phyloP scores from a whole-genome alignment of 495 filamentous ascomycete genomes.

The Neurospora sp. region DNA sequence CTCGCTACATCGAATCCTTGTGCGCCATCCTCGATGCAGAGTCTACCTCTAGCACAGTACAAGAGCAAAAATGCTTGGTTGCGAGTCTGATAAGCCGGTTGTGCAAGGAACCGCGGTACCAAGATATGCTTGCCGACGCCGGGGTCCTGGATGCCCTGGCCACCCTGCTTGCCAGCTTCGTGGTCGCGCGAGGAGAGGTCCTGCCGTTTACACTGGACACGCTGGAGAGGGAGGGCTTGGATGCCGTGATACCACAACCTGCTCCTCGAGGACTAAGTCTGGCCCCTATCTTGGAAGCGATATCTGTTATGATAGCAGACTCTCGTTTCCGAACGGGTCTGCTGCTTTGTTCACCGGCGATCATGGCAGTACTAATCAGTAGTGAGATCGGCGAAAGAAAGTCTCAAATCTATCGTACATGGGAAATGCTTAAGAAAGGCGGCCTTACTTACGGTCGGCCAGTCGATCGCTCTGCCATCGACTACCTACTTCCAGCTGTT shows the following conservation, averaged over 20 bases:
- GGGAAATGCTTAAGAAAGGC: conserved; percentile 26
- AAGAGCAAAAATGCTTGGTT: conserved; percentile 55
- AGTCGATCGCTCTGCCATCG: conserved; percentile 41
- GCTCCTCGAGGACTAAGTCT: conserved; percentile 52
- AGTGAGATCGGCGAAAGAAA: conserved; percentile 19
- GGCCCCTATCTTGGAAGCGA: conserved; percentile 66
- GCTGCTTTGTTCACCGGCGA: conserved; percentile 67
- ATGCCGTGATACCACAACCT: conserved; percentile 40
- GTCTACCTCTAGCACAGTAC: conserved; percentile 35
- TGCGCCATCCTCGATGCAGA: conserved; percentile 54
- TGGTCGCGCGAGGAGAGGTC: conserved; percentile 55
- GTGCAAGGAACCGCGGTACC: conserved; percentile 59
- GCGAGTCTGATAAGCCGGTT: conserved; percentile 54
- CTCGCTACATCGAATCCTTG: conserved; percentile 47
- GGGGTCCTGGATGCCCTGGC: conserved; percentile 76
- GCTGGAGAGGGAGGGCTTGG: conserved; percentile 32
- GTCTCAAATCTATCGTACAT: conserved; percentile 10
- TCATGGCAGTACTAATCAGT: conserved; percentile 59
- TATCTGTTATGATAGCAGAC: conserved; percentile 65
- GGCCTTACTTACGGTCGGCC: conserved; percentile 11
- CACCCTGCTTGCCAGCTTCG: conserved; percentile 62
- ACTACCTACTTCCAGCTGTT: conserved; percentile 46
- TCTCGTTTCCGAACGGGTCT: conserved; percentile 69
- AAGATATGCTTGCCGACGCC: conserved; percentile 53
- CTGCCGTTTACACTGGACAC: conserved; percentile 44